A percentile compares a stretch with the other conserved stretches of the same genome.
Conservation (phyloP, 371 early-diverging fungal genomes). For the Rhizopus arrhizus region DNA sequence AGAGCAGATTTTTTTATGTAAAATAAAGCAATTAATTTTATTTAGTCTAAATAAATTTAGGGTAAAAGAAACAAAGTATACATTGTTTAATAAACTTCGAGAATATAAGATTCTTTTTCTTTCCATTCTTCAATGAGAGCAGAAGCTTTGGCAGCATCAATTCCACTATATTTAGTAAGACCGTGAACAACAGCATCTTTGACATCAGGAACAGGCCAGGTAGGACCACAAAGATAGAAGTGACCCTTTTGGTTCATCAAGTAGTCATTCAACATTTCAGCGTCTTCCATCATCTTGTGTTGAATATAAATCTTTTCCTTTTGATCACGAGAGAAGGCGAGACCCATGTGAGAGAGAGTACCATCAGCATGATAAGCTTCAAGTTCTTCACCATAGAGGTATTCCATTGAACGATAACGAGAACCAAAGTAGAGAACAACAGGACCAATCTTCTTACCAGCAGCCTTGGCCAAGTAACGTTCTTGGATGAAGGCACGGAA, state of each 20-base stretch:
- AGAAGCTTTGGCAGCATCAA: constrained; percentile 66
- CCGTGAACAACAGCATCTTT: constrained; percentile 86
- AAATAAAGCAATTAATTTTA: too few relatives aligned
- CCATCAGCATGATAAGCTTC: constrained; percentile 90
- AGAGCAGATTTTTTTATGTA: too few relatives aligned
- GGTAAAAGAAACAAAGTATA: too few relatives aligned
- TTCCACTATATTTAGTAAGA: constrained; percentile 64
- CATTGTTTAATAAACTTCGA: constrained; percentile 82
- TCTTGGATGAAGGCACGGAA: constrained; percentile 96
- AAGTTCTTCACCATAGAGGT: constrained; percentile 92
- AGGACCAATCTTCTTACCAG: constrained; percentile 84
- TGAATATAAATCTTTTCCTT: constrained; percentile 93
- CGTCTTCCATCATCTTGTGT: constrained; percentile 88
- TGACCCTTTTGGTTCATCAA: constrained; percentile 77
- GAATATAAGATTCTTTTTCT: constrained; percentile 87
- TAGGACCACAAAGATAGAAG: constrained; percentile 94
- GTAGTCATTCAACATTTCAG: constrained; percentile 69
- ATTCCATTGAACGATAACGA: constrained; percentile 88
- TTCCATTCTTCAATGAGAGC: constrained; percentile 86
- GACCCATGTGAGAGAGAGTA: constrained; percentile 78
- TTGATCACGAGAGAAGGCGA: constrained; percentile 94
- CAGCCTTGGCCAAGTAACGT: constrained; percentile 73
- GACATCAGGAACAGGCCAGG: constrained; percentile 94
- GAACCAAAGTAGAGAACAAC: constrained; percentile 95
- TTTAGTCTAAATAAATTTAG: too few relatives aligned